Evolutionary conservation across 805 yeast genomes (phyloP).

Genomic region (Lipomyces spencermartinsiae): DNA sequence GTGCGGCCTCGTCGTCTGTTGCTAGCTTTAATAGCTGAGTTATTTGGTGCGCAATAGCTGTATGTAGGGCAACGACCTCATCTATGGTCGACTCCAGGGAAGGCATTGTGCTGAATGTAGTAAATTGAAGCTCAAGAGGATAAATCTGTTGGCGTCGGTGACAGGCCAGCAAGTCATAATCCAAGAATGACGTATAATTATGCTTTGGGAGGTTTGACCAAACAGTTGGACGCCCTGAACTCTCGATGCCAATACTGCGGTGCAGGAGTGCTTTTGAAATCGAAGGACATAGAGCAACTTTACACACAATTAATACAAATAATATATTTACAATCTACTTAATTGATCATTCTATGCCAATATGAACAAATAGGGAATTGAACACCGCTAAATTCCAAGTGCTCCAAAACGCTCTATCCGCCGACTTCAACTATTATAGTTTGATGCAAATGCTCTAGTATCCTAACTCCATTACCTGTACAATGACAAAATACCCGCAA

Average conservation of each 20-base stretch:
- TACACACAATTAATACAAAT: background rate
- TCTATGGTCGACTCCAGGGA: slow-evolving; percentile 5
- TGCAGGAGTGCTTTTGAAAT: background rate
- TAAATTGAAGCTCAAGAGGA: background rate
- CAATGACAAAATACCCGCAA: background rate
- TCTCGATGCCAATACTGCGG: no score
- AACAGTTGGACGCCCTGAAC: no score
- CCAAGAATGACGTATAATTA: no score
- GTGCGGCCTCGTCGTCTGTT: slow-evolving; percentile 21
- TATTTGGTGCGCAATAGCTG: slow-evolving; percentile 14
- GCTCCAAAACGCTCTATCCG: background rate
- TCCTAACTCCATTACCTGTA: background rate
- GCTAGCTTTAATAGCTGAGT: slow-evolving; percentile 11
- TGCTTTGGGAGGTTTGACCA: no score
- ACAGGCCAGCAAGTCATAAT: background rate
- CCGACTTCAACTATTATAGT: background rate
- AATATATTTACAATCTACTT: background rate
- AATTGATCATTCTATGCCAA: background rate
- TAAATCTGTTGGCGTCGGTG: background rate
- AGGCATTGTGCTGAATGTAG: slow-evolving; percentile 2
- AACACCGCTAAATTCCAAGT: background rate
- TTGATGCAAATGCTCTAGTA: background rate
- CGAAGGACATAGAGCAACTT: background rate
- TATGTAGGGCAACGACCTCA: slow-evolving; percentile 15
- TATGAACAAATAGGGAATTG: background rate